Base-by-base conservation (phyloP, 1,284 basidiomycete species). In the Vanrija sp. region DNA sequence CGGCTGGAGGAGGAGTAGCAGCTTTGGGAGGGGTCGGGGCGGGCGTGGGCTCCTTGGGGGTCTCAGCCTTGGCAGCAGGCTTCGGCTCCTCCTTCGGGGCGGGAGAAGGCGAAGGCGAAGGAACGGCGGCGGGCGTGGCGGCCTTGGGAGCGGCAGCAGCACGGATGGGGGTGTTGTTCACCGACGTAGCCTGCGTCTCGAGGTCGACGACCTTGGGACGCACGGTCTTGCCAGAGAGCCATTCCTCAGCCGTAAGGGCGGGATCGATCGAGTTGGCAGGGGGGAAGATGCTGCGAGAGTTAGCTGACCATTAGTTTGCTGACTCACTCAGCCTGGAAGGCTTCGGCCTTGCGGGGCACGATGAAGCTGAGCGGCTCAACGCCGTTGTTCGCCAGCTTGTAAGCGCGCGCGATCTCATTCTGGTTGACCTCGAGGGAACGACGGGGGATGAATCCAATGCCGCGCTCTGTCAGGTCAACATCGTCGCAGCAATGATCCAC, bases 381-480 rank as follows among this genome's bases (percentile, higher is more conserved):
- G 34, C 81, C 80, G 21, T 79, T 79, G 1, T 83, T 85, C 5
- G 86, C 83, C 26, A 97, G 83, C 78, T 98, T 98, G 84, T 91
- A 97, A 0, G 89, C 92, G 43, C 92, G 84, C 1, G 92, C 94
- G 65, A 98, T 97, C 77, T 98, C 96, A 75, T 93, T 95, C 54
- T 97, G 91, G 38, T 83, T 79, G 18, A 94, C 87, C 68, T 85
- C 91, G 63, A 98, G 83, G 0, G 89, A 85, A 46, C 93, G 87
- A 26, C 94, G 86, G 6, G 92, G 94, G 29, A 97, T 83, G 85
- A 98, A 95, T 65, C 89, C 91, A 84, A 98, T 89, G 16, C 96
- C 96, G 46, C 94, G 89, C 63, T 77, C 77, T 97, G 90, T 9
- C 23, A 19, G 15, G 26, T 1, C 21, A 29, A 26, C 34, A 14